These are phyloP conservation scores for Cercophora samala DNA, from an alignment of 495 filamentous ascomycete genomes.

Conservation along the genomic window DNA sequence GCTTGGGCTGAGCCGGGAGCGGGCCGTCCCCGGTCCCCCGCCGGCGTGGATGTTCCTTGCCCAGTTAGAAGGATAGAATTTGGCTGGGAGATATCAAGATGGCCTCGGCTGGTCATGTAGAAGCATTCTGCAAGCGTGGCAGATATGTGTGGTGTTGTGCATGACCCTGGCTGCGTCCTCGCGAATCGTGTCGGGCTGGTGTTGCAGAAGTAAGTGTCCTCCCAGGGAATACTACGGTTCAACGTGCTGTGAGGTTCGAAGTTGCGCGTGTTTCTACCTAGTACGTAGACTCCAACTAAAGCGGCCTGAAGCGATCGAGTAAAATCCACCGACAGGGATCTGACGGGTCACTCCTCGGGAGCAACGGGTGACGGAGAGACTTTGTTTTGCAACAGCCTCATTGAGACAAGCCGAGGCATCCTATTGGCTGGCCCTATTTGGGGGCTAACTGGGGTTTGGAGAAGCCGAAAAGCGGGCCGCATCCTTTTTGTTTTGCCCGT, in stretches of 20 bases:
- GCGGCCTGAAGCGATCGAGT: conserved; percentile 37
- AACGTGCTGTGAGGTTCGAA: background rate
- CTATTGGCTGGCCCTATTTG: conserved; percentile 33
- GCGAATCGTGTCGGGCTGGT: background rate
- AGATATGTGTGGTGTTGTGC: background rate
- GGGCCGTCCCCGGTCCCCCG: conserved; percentile 26
- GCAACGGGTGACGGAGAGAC: conserved; percentile 28
- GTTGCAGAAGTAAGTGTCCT: background rate
- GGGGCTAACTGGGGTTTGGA: conserved; percentile 12
- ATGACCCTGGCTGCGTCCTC: background rate
- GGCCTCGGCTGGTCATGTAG: background rate
- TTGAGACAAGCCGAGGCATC: conserved; percentile 12
- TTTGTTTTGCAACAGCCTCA: conserved; percentile 33
- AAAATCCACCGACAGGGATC: conserved; percentile 31
- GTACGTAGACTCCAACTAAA: background rate
- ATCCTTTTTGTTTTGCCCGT: background rate
- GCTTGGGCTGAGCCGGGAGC: conserved; percentile 24
- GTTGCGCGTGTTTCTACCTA: background rate
- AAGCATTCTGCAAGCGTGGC: background rate
- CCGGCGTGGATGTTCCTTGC: conserved; percentile 12
- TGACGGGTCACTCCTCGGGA: conserved; percentile 32
- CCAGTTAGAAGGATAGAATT: background rate
- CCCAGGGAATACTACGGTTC: background rate
- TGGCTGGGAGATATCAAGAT: background rate
- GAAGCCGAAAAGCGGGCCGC: background rate